These are phyloP conservation scores for Aspergillus fructus DNA, from an alignment of 2,329 filamentous ascomycete species.

Conservation along the genomic window DNA sequence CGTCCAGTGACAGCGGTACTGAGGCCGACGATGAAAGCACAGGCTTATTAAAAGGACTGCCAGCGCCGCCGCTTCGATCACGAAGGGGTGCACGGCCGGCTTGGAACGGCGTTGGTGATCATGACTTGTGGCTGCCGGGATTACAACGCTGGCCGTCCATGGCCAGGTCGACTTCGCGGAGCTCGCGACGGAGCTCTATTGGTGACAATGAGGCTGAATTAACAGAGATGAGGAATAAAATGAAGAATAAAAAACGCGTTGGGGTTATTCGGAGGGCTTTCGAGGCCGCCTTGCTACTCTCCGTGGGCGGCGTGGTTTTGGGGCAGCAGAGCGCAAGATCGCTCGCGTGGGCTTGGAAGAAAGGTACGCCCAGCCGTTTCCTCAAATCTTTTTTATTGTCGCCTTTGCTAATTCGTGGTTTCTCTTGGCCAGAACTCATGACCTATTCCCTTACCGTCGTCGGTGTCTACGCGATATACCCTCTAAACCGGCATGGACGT, in stretches of 20 bases:
- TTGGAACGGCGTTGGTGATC: slow-evolving; percentile 22
- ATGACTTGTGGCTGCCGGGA: slow-evolving; percentile 31
- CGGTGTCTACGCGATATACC: slow-evolving; percentile 51
- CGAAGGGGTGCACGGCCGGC: slow-evolving; percentile 72
- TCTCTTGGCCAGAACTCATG: slow-evolving; percentile 30
- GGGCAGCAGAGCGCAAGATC: slow-evolving; percentile 30
- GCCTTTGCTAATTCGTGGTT: slow-evolving; percentile 11
- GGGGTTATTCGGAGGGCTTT: slow-evolving; percentile 50
- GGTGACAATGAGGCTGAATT: slow-evolving; percentile 28
- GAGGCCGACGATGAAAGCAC: slow-evolving; percentile 91
- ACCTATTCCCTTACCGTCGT: slow-evolving; percentile 31
- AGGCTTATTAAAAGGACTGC: slow-evolving; percentile 73
- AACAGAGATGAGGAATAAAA: slow-evolving; percentile 23
- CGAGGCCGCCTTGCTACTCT: slow-evolving; percentile 56
- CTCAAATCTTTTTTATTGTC: neutral
- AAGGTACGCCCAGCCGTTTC: slow-evolving; percentile 30
- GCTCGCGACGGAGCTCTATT: slow-evolving; percentile 32
- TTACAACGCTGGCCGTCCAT: slow-evolving; percentile 34
- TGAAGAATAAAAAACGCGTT: slow-evolving; percentile 35
- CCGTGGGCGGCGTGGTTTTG: slow-evolving; percentile 49
- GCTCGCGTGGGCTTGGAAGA: slow-evolving; percentile 37
- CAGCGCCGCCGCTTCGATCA: slow-evolving; percentile 69
- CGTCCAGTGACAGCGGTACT: slow-evolving; percentile 83
- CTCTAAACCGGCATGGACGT: slow-evolving; percentile 42
- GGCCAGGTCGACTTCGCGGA: slow-evolving; percentile 26